Conservation (phyloP, 2,329 filamentous ascomycete genomes). For the Aspergillus terreus region DNA sequence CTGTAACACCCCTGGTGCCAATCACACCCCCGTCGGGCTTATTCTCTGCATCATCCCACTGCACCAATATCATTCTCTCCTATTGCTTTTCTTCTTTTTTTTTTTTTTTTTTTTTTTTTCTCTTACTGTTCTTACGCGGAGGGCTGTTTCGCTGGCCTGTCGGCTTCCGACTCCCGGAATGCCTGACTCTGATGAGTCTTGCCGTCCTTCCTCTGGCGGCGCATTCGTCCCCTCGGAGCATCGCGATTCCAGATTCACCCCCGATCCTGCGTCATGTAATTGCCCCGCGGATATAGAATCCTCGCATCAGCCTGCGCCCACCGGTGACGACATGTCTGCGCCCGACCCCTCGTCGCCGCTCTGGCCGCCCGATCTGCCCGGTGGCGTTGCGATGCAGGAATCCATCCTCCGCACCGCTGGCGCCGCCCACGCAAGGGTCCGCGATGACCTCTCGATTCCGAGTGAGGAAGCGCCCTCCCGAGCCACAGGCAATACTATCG, state of each 20-base stretch:
- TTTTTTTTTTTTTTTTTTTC: neutral
- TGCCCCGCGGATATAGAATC: neutral
- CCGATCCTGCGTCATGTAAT: slow-evolving; percentile 12
- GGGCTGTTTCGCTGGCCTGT: neutral
- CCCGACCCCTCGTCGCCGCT: neutral
- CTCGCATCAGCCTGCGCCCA: slow-evolving; percentile 6
- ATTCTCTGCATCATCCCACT: neutral
- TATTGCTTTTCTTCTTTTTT: neutral
- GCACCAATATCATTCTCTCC: neutral
- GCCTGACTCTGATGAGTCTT: slow-evolving; percentile 13
- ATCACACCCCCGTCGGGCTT: slow-evolving; percentile 5
- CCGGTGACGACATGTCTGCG: slow-evolving; percentile 1
- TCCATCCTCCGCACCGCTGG: slow-evolving; percentile 10
- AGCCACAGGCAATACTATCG: no score
- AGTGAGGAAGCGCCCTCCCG: slow-evolving; percentile 1
- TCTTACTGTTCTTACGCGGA: slow-evolving; percentile 7
- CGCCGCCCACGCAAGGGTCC: slow-evolving; percentile 25
- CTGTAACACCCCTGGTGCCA: slow-evolving; percentile 12
- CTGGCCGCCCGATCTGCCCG: neutral
- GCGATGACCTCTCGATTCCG: slow-evolving; percentile 27
- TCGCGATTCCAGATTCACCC: slow-evolving; percentile 2
- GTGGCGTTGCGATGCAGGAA: slow-evolving; percentile 1
- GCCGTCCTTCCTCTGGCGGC: slow-evolving; percentile 4
- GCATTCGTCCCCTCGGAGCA: slow-evolving; percentile 9
- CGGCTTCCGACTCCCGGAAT: slow-evolving; percentile 14